Conservation (phyloP, 192 early-diverging fungal species). For the Backusella liffmaniae region DNA sequence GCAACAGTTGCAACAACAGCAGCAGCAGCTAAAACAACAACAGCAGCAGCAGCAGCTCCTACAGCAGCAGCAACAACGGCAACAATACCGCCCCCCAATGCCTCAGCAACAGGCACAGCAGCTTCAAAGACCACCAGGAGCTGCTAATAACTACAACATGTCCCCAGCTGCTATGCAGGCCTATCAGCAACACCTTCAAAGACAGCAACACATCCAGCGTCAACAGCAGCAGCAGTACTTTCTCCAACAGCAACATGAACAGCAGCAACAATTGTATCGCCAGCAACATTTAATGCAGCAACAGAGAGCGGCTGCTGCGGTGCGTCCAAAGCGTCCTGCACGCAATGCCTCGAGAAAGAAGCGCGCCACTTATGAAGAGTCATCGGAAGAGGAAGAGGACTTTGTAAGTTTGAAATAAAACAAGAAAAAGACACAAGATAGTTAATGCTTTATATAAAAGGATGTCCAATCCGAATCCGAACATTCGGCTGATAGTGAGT, state of each 20-base stretch:
- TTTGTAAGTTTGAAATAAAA: constrained; percentile 15
- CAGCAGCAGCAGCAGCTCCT: neutral
- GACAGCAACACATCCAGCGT: neutral
- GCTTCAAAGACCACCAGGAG: neutral
- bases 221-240: neutral
- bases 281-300: constrained; percentile 17
- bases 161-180: constrained; percentile 5
- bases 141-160: neutral
- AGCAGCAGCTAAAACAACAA: neutral
- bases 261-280: neutral
- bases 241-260: constrained; percentile 3
- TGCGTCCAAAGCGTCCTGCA: constrained; percentile 7
- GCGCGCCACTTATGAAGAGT: constrained; percentile 24
- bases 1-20: neutral
- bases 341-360: constrained; percentile 31
- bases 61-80: neutral
- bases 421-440: neutral
- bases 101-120: neutral
- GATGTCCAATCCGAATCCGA: constrained; percentile 27
- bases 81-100: neutral
- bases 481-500: constrained; percentile 25
- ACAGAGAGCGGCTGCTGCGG: neutral
- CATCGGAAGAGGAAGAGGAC: constrained; percentile 28
- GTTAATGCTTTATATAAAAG: neutral
- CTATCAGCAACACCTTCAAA: constrained; percentile 1